Evolutionary conservation across 2,329 filamentous ascomycete genomes (phyloP), one percentile per base, ranked within the genome.

Genomic region (Monosporascus ibericus): DNA sequence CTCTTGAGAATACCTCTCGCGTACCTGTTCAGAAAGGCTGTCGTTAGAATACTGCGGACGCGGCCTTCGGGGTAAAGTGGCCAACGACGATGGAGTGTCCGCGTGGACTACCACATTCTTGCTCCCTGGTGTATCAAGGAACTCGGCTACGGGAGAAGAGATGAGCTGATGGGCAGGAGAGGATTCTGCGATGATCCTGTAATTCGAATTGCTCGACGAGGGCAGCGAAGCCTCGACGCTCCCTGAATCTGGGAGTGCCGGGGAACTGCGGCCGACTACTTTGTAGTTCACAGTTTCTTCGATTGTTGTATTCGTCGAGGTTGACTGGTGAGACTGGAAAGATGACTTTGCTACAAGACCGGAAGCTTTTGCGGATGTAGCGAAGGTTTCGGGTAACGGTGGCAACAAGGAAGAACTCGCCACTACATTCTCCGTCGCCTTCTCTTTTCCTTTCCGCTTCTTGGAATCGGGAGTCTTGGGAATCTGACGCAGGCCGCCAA

Each of bases 1-100:
- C 60, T 85, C 82, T 56, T 81, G 80, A 0, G 83, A 85, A 62
- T 79, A 85, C 51, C 75, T 73, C 20, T 70, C 68, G 6, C 70
- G 71, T 1, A 69, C 56, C 36, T 63, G 61, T 22, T 59, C 67
- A 6, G 63, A 55, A 25, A 66, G 61, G 22, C 67, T 69, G 44
- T 72, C 65, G 52, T 65, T 63, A 25, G 73, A 72, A 30, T 51
- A 69, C 61, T 62, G 58, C 25, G 57, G 61, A 24, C 55, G 57
- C 17, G 63, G 57, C 20, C 56, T 55, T 34, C 60, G 63, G 24
- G 58, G 49, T 47, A 57, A 56, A 38, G 72, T 69, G 25, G 58
- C 63, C 27, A 66, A 59, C 11, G 71, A 74, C 25, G 63, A 62
- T 15, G 75, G 71, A 3, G 68, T 63, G 22, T 73, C 71, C 48